phyloP scores from a whole-genome alignment of 441 rosid species.

The Capsella rubella region DNA sequence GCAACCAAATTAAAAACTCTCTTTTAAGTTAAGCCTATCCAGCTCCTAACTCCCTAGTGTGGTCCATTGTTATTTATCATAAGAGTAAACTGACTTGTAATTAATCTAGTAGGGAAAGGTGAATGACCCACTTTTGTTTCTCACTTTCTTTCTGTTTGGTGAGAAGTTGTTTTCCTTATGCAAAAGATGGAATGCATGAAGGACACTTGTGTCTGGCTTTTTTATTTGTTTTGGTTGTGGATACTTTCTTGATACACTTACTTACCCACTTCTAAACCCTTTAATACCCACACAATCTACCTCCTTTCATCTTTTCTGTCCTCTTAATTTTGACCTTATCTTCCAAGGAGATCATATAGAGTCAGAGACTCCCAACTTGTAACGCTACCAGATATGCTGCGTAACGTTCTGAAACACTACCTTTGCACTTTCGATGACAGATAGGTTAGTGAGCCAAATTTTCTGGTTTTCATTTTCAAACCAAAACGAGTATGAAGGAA shows the following conservation, averaged over 20 bases:
- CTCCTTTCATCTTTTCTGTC: background rate
- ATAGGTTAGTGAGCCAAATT: slow-evolving; percentile 10
- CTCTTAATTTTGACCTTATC: background rate
- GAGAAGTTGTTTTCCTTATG: slow-evolving; percentile 40
- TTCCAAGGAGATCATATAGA: background rate
- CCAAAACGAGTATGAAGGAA: slow-evolving; percentile 23
- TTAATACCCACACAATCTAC: slow-evolving; percentile 2
- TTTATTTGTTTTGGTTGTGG: slow-evolving; percentile 23
- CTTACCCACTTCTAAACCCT: slow-evolving; percentile 9
- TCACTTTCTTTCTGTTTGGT: slow-evolving; percentile 38
- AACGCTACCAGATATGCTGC: slow-evolving; percentile 12
- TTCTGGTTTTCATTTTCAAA: slow-evolving; percentile 24
- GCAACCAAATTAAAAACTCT: slow-evolving; percentile 20
- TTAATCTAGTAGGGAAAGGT: slow-evolving; percentile 31
- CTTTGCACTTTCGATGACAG: background rate
- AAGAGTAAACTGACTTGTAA: slow-evolving; percentile 19
- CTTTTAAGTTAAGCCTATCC: slow-evolving; percentile 12
- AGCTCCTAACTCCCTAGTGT: slow-evolving; percentile 1
- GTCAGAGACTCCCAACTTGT: slow-evolving; percentile 22
- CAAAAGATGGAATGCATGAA: slow-evolving; percentile 41
- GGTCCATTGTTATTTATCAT: slow-evolving; percentile 17
- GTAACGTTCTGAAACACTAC: too few relatives aligned
- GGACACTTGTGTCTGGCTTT: slow-evolving; percentile 36
- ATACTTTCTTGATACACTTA: background rate
- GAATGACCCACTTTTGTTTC: slow-evolving; percentile 36